Evolutionary conservation across 106 monocot genomes (phyloP).

Genomic region (Acanthochlamys bracteata): DNA sequence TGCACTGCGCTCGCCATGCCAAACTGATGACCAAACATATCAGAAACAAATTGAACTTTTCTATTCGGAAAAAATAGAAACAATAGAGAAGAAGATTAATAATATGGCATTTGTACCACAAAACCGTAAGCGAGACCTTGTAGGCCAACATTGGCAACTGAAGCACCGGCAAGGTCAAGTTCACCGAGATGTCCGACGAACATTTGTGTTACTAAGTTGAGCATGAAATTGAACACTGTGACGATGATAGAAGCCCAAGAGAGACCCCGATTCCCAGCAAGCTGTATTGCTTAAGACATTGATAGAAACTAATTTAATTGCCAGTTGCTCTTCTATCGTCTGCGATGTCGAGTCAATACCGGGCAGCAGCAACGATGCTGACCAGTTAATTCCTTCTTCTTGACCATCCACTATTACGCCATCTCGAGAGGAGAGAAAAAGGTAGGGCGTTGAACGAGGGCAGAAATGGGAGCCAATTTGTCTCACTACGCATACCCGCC

Average conservation of each 20-base stretch:
- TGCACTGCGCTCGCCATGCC: constrained; percentile 70
- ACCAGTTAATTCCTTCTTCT: no score
- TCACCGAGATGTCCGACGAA: constrained; percentile 60
- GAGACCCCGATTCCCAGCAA: constrained; percentile 36
- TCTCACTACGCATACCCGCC: no score
- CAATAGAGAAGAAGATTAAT: background rate
- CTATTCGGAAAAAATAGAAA: no score
- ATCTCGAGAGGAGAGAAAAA: no score
- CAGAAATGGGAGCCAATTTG: no score
- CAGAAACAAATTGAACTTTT: background rate
- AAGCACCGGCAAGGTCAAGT: constrained; percentile 54
- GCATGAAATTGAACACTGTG: constrained; percentile 47
- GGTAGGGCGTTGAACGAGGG: no score
- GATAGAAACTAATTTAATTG: no score
- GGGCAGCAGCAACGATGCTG: no score
- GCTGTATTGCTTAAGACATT: no score
- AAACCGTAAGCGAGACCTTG: constrained; percentile 75
- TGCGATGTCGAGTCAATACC: no score
- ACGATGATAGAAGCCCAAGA: constrained; percentile 64
- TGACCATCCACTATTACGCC: no score
- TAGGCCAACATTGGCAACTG: constrained; percentile 57
- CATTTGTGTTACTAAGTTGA: constrained; percentile 65
- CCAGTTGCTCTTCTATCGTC: no score
- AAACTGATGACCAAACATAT: constrained; percentile 15
- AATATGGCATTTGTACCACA: constrained; percentile 25